Percentiles rank a stretch among this genome's conserved stretches.
Conservation (phyloP, 768 basidiomycete species). For the Hebeloma cylindrosporum region DNA sequence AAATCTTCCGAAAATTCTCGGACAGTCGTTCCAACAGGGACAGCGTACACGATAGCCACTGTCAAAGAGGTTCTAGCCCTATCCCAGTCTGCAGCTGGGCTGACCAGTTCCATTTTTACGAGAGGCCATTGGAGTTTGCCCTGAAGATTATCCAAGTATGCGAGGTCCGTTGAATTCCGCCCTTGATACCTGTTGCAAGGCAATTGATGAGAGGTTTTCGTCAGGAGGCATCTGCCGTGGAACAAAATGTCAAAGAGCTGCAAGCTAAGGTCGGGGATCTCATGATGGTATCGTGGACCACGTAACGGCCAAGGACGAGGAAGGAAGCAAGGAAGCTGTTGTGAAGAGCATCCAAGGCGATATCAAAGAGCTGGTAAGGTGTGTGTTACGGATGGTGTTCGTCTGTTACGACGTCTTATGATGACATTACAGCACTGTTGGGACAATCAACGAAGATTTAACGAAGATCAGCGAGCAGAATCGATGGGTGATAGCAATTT, state of each 20-base stretch:
- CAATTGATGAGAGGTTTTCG: not conserved
- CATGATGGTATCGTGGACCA: slow-evolving; percentile 6
- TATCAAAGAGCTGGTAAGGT: slow-evolving; percentile 1
- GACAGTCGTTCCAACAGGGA: slow-evolving; percentile 1
- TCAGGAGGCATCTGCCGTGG: slow-evolving; percentile 5
- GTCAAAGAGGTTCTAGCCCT: slow-evolving; percentile 9
- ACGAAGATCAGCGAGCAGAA: slow-evolving; percentile 1
- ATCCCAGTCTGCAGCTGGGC: slow-evolving; percentile 8
- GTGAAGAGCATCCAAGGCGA: slow-evolving; percentile 4
- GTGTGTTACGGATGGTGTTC: not conserved
- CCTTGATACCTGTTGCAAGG: not conserved
- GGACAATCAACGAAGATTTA: slow-evolving; percentile 7
- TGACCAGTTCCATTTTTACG: slow-evolving; percentile 14
- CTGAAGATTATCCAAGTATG: slow-evolving; percentile 13
- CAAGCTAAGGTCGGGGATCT: slow-evolving; percentile 7
- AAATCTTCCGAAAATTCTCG: not conserved
- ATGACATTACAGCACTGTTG: slow-evolving; percentile 1
- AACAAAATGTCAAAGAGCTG: slow-evolving; percentile 8
- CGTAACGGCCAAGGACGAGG: slow-evolving; percentile 5
- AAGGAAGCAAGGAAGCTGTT: slow-evolving; percentile 1
- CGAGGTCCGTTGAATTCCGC: slow-evolving; percentile 8
- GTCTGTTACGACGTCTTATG: not conserved
- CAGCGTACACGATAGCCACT: slow-evolving; percentile 3
- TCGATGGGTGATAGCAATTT: not conserved
- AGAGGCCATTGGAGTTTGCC: slow-evolving; percentile 11